Evolutionary conservation across 306 rosid species (phyloP).

Genomic region (Leucaena leucocephala): DNA sequence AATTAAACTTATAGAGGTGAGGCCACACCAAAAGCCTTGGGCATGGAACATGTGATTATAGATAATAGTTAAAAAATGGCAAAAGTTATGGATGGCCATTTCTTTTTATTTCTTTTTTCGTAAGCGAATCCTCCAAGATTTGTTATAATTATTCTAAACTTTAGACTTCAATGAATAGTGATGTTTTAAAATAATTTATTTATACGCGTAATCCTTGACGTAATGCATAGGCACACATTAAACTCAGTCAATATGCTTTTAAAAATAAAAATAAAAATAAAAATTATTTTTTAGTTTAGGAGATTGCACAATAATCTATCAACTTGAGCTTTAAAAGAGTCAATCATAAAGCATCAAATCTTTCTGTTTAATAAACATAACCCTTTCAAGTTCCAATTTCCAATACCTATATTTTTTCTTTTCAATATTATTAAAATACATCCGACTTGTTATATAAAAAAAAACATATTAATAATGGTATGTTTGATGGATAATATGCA

Average conservation of each 20-base stretch:
- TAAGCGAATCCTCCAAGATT: not conserved
- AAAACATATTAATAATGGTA: not conserved
- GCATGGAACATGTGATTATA: not conserved
- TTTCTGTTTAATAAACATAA: not conserved
- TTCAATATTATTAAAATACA: constrained; percentile 30
- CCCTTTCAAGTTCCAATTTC: not conserved
- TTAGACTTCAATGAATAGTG: not conserved
- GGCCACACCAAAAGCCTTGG: not conserved
- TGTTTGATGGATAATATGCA: not conserved
- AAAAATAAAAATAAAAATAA: too few relatives aligned
- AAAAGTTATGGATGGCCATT: not conserved
- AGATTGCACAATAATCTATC: not conserved
- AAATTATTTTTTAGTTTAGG: not conserved
- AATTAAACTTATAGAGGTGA: too few relatives aligned
- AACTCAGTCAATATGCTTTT: not conserved
- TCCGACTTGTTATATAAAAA: not conserved
- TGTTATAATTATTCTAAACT: not conserved
- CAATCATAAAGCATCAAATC: not conserved
- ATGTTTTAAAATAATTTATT: not conserved
- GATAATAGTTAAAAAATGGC: not conserved
- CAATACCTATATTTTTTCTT: not conserved
- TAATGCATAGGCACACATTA: not conserved
- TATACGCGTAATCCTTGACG: not conserved
- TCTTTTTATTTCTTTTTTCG: not conserved
- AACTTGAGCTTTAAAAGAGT: not conserved